Evolutionary conservation across 371 early-diverging fungal species (phyloP), one percentile per base, ranked within the genome.

Genomic region (Rhizopus sp.): DNA sequence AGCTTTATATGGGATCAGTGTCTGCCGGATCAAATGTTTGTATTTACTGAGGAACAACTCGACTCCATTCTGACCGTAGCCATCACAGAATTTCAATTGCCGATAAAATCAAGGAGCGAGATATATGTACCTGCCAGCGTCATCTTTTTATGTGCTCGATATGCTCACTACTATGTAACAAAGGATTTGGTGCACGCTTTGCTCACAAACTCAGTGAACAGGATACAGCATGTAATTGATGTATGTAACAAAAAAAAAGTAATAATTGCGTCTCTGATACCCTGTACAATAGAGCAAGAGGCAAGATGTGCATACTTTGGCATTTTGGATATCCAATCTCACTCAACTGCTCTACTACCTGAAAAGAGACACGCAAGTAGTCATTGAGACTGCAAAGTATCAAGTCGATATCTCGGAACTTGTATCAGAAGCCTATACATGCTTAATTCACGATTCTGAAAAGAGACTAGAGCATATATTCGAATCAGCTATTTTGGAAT

Each of bases 1-100:
- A 23, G 23, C 23, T 93, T 93, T 73, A 69, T 81, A n/a, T 94
- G 89, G 90, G 86, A 88, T 44, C 75, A 69, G 38, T 90, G 93
- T 68, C 73, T 82, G 39, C 88, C 86, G 4, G 88, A 93, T 70
- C 94, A 93, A 71, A 94, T 94, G 94, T 89, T 93, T 77, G 96
- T 94, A 6, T 92, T 95, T 72, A 85, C 88, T 30, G 81, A 81
- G 53, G 70, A 75, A 15, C 80, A 88, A 8, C 66, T 92, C 33
- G 79, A 83, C 6, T 83, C 81, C 51, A 83, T 96, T 33, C 71
- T 96, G 23, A 73, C 88, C 41, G 81, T 85, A 0, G 78, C 89
- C 15, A 82, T 93, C 46, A 78, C 73, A 7, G 69, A 78, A 10
- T 81, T 90, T 49, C 80, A 75, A 39, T 39, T 74, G 15, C 88